phyloP scores from a whole-genome alignment of 2,329 filamentous ascomycete species.

The Phialophora expanda region DNA sequence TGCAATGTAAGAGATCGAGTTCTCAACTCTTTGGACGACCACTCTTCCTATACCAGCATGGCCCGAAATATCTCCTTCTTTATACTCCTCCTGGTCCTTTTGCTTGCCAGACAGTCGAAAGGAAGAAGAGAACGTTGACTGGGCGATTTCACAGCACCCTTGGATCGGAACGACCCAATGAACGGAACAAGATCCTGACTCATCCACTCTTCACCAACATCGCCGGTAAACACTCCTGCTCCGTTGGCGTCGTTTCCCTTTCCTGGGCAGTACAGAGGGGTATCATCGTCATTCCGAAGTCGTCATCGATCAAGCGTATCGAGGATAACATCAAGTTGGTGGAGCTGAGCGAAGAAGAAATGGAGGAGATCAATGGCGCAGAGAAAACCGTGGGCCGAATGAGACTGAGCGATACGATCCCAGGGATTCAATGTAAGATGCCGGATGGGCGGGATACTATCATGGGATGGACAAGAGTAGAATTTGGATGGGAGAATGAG shows the following conservation, averaged over 20 bases:
- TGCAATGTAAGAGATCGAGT: no score
- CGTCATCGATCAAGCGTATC: constrained; percentile 49
- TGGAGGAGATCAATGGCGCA: constrained; percentile 40
- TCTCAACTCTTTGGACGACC: no score
- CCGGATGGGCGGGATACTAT: constrained; percentile 37
- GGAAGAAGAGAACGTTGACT: no score
- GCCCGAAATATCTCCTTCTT: no score
- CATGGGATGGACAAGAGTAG: constrained; percentile 39
- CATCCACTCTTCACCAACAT: constrained; percentile 40
- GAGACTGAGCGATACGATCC: constrained; percentile 36
- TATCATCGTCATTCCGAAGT: constrained; percentile 58
- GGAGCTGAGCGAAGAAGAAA: constrained; percentile 41
- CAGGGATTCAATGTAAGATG: constrained; percentile 30
- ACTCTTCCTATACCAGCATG: no score
- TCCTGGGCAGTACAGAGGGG: constrained; percentile 55
- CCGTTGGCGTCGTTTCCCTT: constrained; percentile 44
- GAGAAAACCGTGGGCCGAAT: constrained; percentile 38
- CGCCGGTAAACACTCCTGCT: constrained; percentile 38
- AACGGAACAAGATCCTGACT: constrained; percentile 18
- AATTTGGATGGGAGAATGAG: constrained; percentile 43
- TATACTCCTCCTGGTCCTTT: no score
- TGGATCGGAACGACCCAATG: constrained; percentile 16
- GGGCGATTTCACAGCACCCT: constrained; percentile 15
- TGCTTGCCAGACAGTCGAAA: no score
- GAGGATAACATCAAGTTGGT: constrained; percentile 50